Conservation (phyloP, 768 basidiomycete genomes). For the Boletus rufocinnamomeus region DNA sequence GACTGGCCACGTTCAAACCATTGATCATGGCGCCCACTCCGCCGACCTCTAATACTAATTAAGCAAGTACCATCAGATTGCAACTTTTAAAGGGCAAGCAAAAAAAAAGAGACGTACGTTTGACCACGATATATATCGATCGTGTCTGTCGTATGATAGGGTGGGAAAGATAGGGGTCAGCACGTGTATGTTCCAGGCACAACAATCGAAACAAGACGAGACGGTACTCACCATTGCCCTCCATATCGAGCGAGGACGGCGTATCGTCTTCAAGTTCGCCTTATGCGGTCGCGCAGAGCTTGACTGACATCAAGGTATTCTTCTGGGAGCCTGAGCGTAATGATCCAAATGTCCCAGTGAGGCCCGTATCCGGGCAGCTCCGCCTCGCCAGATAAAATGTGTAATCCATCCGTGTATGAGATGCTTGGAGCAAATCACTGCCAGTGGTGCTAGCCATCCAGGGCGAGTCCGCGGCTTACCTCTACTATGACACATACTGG, state of each 20-base stretch:
- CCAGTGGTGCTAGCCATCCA: background rate
- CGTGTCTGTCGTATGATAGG: constrained; percentile 53
- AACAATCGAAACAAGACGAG: too few species aligned
- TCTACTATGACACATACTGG: background rate
- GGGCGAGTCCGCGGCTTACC: background rate
- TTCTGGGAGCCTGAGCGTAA: background rate
- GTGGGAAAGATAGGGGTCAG: constrained; percentile 6
- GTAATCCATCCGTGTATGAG: background rate
- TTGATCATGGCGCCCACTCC: constrained; percentile 19
- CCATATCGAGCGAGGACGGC: constrained; percentile 82
- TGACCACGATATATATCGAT: constrained; percentile 98
- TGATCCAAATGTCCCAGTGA: background rate
- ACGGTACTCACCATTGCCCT: constrained; percentile 70
- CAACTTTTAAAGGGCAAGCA: background rate
- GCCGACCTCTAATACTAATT: constrained; percentile 17
- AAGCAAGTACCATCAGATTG: background rate
- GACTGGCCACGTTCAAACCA: too few species aligned
- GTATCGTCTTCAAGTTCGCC: constrained; percentile 96
- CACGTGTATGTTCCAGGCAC: background rate
- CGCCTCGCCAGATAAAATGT: background rate
- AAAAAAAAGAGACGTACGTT: constrained; percentile 57
- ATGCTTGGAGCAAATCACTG: background rate
- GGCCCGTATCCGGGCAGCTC: background rate
- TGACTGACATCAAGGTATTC: background rate
- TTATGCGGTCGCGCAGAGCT: background rate